phyloP scores from a whole-genome alignment of 192 early-diverging fungal species.

The Gryganskiella cystojenkinii region DNA sequence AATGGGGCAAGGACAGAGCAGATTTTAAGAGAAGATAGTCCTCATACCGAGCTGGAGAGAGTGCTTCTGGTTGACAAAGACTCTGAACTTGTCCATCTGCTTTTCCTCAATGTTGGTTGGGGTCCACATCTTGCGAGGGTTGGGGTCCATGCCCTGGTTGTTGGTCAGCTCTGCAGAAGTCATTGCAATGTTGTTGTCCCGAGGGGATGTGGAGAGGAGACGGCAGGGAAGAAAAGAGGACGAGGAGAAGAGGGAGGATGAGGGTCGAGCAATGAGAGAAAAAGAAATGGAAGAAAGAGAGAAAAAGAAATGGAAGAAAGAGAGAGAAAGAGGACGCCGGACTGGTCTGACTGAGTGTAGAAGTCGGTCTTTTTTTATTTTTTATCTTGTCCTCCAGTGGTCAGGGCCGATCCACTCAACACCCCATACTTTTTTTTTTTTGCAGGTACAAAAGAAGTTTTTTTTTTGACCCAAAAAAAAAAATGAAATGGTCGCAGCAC shows the following conservation, averaged over 20 bases:
- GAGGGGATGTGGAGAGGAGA: not conserved
- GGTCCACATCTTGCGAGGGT: conserved; percentile 69
- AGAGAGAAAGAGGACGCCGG: not conserved
- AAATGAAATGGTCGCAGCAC: not conserved
- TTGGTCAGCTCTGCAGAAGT: not conserved
- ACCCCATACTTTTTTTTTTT: no score
- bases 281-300: not conserved
- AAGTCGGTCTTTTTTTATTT: not conserved
- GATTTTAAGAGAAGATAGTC: not conserved
- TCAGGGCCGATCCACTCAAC: no score
- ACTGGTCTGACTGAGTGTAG: not conserved
- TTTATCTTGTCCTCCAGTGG: not conserved
- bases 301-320: not conserved
- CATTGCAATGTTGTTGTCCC: conserved; percentile 5
- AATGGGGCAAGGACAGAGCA: not conserved
- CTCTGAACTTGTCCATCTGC: conserved; percentile 77
- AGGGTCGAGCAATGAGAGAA: not conserved
- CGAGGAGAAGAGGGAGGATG: not conserved
- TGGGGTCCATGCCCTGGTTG: conserved; percentile 44
- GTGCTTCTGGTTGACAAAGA: conserved; percentile 76
- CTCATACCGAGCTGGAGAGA: conserved; percentile 65
- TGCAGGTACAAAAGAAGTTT: not conserved
- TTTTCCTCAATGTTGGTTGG: conserved; percentile 67
- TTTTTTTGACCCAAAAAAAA: not conserved
- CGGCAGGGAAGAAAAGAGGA: not conserved